phyloP scores from a whole-genome alignment of 768 basidiomycete species.

The Suillus subaureus region DNA sequence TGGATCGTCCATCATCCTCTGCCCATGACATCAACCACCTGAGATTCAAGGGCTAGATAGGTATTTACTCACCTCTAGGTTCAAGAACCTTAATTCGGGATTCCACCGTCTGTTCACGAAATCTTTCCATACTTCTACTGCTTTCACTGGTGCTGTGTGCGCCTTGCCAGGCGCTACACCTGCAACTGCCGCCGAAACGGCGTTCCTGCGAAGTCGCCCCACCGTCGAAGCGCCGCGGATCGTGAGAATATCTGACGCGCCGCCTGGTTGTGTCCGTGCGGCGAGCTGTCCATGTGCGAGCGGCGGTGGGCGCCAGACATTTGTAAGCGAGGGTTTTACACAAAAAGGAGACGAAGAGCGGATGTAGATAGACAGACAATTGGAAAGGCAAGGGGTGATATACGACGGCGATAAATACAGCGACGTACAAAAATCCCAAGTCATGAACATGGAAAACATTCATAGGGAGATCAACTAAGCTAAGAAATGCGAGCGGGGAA shows the following conservation, averaged over 20 bases:
- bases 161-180: slow-evolving; percentile 15
- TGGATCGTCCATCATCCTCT: slow-evolving; percentile 82
- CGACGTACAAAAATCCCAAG: slow-evolving; percentile 7
- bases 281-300: slow-evolving; percentile 39
- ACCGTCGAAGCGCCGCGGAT: slow-evolving; percentile 68
- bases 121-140: slow-evolving; percentile 73
- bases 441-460: slow-evolving; percentile 15
- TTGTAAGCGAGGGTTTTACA: slow-evolving; percentile 24
- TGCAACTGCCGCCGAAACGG: slow-evolving; percentile 37
- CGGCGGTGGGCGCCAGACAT: slow-evolving; percentile 29
- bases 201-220: slow-evolving; percentile 64
- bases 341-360: slow-evolving; percentile 28
- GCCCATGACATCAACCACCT: slow-evolving; percentile 14
- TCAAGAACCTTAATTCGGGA: slow-evolving; percentile 66
- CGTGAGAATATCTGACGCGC: slow-evolving; percentile 53
- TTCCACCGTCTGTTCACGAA: slow-evolving; percentile 77
- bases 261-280: slow-evolving; percentile 38
- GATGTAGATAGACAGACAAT: slow-evolving; percentile 11
- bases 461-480: slow-evolving; percentile 22
- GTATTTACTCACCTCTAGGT: slow-evolving; percentile 72
- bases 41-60: background rate
- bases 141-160: slow-evolving; percentile 34
- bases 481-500: slow-evolving; percentile 18
- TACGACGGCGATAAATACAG: slow-evolving; percentile 4
- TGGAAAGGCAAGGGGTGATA: slow-evolving; percentile 5